Evolutionary conservation across 2,329 filamentous ascomycete genomes (phyloP), one percentile per base, ranked within the genome.

Genomic region (Emericellopsis atlantica): DNA sequence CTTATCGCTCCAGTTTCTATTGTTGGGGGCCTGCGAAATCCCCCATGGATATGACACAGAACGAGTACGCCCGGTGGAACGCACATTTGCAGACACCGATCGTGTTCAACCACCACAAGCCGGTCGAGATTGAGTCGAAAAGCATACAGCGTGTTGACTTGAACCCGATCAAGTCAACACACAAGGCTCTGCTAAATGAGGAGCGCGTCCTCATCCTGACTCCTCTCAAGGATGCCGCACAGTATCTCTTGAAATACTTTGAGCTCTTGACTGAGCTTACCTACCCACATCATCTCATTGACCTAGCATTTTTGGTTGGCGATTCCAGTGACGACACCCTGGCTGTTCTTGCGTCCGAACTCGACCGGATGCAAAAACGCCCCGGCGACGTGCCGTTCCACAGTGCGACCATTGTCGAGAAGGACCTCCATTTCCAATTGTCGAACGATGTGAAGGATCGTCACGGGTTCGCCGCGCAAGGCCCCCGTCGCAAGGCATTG

Each of bases 1-100:
- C 33, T 26, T n/a, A 15, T 16, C 26, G 34, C 32, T 47, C 47
- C 55, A 96, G 90, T 65, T 95, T 94, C 65, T 94, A 95, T 66
- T 98, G 92, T 69, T 96, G 88, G 75, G 92, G 92, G 11, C 90
- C 92, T 12, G 78, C 83, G 21, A 95, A 93, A 68, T 78, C 92
- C n/a, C 92, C 92, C 40, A 93, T 94, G 79, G 79, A 92, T 48
- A 95, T 98, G 87, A 78, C 84, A 34, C 68, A 82, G 42, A 95
- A 95, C 58, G 92, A 98, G 58, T 82, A 90, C 60, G 81, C 81
- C 46, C 75, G 86, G 48, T 98, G 92, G 92, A 82, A 84, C 50
- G 79, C 79, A 43, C 89, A 95, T 57, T 69, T 92, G 47, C 81
- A 89, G 52, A 96, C 92, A 4, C 92, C 92, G 39, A 88, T 98